Conservation (phyloP, 768 basidiomycete genomes). For the Filobasidium wieringae region DNA sequence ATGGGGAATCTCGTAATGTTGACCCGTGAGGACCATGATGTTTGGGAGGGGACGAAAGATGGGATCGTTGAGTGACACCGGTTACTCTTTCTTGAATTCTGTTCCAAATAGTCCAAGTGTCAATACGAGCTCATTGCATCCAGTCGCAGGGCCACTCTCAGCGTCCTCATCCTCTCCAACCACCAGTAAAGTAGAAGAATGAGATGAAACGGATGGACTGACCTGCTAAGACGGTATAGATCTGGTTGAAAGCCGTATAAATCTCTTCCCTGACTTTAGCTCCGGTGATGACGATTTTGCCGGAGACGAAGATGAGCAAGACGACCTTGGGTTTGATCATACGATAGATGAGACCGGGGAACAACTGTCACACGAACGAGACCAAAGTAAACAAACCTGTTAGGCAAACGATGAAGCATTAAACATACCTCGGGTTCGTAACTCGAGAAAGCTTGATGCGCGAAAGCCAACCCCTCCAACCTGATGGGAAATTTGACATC, state of each 20-base stretch:
- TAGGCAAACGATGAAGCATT: too few species aligned
- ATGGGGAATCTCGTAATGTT: too few species aligned
- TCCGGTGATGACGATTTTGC: constrained; percentile 96
- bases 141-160: not conserved
- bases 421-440: constrained; percentile 86
- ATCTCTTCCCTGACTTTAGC: constrained; percentile 99
- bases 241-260: constrained; percentile 98
- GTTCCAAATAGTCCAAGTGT: too few species aligned
- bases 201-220: too few species aligned
- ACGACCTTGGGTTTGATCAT: constrained; percentile 99
- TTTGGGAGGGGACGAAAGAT: too few species aligned
- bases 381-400: not conserved
- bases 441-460: constrained; percentile 93
- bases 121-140: too few species aligned
- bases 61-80: too few species aligned
- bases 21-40: too few species aligned
- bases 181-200: too few species aligned
- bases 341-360: constrained; percentile 97
- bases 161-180: not conserved
- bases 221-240: constrained; percentile 78
- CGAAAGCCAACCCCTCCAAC: constrained; percentile 90
- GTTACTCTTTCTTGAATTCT: constrained; percentile 1
- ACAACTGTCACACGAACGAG: constrained; percentile 49
- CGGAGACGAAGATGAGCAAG: constrained; percentile 93
- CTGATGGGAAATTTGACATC: constrained; percentile 99